A percentile compares a stretch with the other conserved stretches of the same genome.
These are phyloP conservation scores for Aspergillus sp. DNA, from an alignment of 2,329 filamentous ascomycete species.

Conservation along the genomic window DNA sequence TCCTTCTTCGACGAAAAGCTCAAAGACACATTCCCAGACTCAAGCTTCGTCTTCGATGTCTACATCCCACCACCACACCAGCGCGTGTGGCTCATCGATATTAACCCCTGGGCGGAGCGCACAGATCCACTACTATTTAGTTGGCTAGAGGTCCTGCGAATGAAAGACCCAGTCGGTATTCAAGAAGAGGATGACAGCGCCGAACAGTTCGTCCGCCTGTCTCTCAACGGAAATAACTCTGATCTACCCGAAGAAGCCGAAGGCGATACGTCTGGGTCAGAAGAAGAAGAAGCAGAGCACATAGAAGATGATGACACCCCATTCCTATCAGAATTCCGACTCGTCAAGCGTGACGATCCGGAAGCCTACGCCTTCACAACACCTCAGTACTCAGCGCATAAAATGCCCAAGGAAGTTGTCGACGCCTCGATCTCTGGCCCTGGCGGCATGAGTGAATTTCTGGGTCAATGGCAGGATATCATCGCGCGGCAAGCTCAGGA, in stretches of 20 bases:
- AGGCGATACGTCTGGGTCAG: slow-evolving; percentile 39
- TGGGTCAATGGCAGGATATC: slow-evolving; percentile 69
- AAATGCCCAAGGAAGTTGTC: slow-evolving; percentile 90
- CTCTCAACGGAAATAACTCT: slow-evolving; percentile 26
- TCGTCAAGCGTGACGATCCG: slow-evolving; percentile 81
- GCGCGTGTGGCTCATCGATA: slow-evolving; percentile 81
- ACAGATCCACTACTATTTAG: slow-evolving; percentile 88
- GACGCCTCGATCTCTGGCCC: slow-evolving; percentile 65
- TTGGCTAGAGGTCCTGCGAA: slow-evolving; percentile 80
- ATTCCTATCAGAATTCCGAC: slow-evolving; percentile 72
- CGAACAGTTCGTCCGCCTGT: slow-evolving; percentile 36
- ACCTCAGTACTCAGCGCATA: slow-evolving; percentile 90
- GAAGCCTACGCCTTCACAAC: slow-evolving; percentile 84
- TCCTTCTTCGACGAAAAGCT: slow-evolving; percentile 76
- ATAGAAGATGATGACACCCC: slow-evolving; percentile 49
- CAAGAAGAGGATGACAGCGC: slow-evolving; percentile 33
- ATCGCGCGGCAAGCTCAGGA: slow-evolving; percentile 43
- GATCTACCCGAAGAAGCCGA: slow-evolving; percentile 43
- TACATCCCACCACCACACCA: slow-evolving; percentile 79
- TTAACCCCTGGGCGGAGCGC: slow-evolving; percentile 89
- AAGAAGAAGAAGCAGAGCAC: slow-evolving; percentile 42
- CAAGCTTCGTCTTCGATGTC: slow-evolving; percentile 84
- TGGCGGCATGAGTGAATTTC: slow-evolving; percentile 78
- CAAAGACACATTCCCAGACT: slow-evolving; percentile 76
- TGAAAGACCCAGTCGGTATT: slow-evolving; percentile 51